phyloP scores from a whole-genome alignment of 2,329 filamentous ascomycete genomes.

The Aureobasidium sp. region DNA sequence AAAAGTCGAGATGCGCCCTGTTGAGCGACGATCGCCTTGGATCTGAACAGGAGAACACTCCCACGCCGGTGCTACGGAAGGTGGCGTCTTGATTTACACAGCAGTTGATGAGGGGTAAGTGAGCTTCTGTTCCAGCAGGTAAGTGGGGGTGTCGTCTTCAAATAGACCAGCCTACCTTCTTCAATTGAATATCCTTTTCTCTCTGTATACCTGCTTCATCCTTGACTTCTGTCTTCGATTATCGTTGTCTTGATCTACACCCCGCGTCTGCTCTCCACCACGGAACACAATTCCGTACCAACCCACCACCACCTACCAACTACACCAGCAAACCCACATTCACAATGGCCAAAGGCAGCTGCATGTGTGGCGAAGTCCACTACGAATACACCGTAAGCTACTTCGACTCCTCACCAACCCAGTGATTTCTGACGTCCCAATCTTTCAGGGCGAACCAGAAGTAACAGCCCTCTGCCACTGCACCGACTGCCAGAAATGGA shows the following conservation, averaged over 20 bases:
- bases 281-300: background rate
- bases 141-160: background rate
- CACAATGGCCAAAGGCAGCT: constrained; percentile 22
- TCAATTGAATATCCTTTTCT: background rate
- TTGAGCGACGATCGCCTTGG: background rate
- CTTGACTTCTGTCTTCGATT: no score
- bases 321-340: background rate
- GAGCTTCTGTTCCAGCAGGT: background rate
- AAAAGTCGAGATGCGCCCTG: background rate
- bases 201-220: background rate
- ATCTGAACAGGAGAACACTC: background rate
- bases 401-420: background rate
- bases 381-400: constrained; percentile 22
- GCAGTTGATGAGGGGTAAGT: constrained; percentile 2
- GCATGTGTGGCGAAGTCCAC: constrained; percentile 22
- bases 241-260: background rate
- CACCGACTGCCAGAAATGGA: constrained; percentile 47
- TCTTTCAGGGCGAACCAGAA: constrained; percentile 31
- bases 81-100: background rate
- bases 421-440: background rate
- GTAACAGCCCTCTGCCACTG: constrained; percentile 45
- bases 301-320: background rate
- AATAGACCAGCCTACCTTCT: background rate
- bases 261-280: background rate
- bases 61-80: background rate